A percentile compares a stretch with the other conserved stretches of the same genome.
Evolutionary conservation across 148 eudicot species (phyloP).

Genomic region (Rhododendron williamsianum): DNA sequence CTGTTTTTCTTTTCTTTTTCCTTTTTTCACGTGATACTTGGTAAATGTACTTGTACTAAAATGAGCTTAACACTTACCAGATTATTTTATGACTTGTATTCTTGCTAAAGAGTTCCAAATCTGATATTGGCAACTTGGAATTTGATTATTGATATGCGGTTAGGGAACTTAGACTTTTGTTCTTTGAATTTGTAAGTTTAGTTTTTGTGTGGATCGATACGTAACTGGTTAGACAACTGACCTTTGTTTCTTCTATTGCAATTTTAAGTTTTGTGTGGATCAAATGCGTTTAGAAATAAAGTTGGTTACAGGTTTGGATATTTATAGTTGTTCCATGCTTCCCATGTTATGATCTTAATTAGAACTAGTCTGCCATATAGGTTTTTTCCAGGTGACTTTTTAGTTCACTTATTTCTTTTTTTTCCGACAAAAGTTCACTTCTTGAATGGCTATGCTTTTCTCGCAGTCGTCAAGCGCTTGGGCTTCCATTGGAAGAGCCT

Average conservation of each 20-base stretch:
- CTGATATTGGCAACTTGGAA: neutral
- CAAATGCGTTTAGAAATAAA: neutral
- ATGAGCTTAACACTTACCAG: neutral
- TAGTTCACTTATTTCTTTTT: neutral
- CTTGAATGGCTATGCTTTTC: neutral
- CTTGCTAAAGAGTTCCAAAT: neutral
- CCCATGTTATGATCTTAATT: neutral
- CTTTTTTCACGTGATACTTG: neutral
- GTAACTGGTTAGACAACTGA: neutral
- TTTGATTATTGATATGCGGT: neutral
- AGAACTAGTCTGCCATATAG: neutral
- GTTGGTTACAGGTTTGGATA: neutral
- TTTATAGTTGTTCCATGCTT: neutral
- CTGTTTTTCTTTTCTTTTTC: neutral
- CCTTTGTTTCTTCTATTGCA: neutral
- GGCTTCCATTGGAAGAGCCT: conserved; percentile 86
- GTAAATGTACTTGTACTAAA: neutral
- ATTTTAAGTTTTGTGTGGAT: neutral
- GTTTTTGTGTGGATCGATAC: neutral
- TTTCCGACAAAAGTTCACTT: too few species aligned
- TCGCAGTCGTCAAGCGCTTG: conserved; percentile 80
- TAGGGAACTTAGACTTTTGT: neutral
- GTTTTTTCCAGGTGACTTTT: neutral
- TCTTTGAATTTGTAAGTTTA: neutral
- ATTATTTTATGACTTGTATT: neutral